phyloP scores from a whole-genome alignment of 768 basidiomycete genomes.

The Trametes meyenii region DNA sequence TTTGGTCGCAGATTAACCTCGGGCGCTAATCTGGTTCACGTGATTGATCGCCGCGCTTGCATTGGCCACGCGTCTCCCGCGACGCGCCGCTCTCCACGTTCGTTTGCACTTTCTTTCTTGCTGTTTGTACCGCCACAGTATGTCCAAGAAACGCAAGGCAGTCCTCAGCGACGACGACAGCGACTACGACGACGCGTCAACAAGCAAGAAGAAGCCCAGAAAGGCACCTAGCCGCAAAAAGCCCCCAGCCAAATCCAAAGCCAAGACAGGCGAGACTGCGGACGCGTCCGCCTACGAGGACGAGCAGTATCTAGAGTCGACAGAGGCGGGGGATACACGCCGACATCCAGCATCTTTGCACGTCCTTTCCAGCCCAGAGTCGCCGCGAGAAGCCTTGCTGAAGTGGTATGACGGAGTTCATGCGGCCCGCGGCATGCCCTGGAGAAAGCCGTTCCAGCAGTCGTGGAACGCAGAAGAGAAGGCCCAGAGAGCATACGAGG shows the following conservation, averaged over 20 bases:
- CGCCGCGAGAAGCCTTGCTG: conserved; percentile 54
- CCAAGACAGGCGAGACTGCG: conserved; percentile 8
- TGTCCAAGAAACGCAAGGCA: conserved; percentile 34
- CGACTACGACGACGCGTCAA: conserved; percentile 24
- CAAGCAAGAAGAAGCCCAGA: conserved; percentile 17
- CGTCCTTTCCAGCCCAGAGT: conserved; percentile 42
- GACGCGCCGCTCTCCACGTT: conserved; percentile 1
- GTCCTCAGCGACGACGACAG: conserved; percentile 23
- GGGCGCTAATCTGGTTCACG: background rate
- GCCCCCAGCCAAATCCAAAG: conserved; percentile 18
- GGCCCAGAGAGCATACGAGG: conserved; percentile 91
- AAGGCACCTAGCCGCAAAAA: conserved; percentile 7
- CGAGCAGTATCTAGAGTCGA: background rate
- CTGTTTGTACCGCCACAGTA: conserved; percentile 8
- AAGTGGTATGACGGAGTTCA: conserved; percentile 75
- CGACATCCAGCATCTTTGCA: conserved; percentile 54
- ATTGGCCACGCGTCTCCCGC: conserved; percentile 3
- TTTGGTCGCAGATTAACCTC: background rate
- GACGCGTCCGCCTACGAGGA: conserved; percentile 3
- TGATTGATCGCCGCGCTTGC: conserved; percentile 5
- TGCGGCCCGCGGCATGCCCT: conserved; percentile 82
- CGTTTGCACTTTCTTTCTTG: background rate
- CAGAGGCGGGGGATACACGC: background rate
- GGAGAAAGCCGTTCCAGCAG: conserved; percentile 76
- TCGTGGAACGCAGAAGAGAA: conserved; percentile 57